Percentiles rank a stretch among this genome's conserved stretches.
phyloP scores from a whole-genome alignment of 2,329 filamentous ascomycete species.

The Nakataea oryzae region DNA sequence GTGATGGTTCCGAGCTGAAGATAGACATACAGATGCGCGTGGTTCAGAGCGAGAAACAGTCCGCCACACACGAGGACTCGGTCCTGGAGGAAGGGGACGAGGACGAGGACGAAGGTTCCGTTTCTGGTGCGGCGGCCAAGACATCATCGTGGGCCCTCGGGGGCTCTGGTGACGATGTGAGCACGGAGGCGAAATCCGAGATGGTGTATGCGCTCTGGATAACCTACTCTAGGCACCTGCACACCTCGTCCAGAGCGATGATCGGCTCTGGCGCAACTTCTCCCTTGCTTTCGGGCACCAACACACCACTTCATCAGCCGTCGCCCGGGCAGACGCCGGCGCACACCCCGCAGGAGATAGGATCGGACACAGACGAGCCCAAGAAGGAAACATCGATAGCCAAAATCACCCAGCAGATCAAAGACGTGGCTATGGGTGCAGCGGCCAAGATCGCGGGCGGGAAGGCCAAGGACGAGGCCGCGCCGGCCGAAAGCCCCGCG shows the following conservation, averaged over 20 bases:
- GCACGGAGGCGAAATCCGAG: constrained; percentile 47
- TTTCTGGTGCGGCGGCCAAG: constrained; percentile 16
- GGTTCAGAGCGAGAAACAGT: constrained; percentile 73
- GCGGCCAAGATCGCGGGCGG: constrained; percentile 39
- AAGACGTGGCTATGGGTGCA: constrained; percentile 43
- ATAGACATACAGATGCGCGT: constrained; percentile 96
- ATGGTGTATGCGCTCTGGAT: constrained; percentile 95
- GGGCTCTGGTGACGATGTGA: constrained; percentile 27
- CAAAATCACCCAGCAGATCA: constrained; percentile 44
- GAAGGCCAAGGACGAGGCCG: constrained; percentile 18
- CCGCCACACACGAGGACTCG: constrained; percentile 48
- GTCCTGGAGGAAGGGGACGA: constrained; percentile 49
- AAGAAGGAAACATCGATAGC: constrained; percentile 31
- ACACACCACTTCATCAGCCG: constrained; percentile 68
- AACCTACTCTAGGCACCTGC: constrained; percentile 88
- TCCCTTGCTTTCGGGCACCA: constrained; percentile 49
- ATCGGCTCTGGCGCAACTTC: constrained; percentile 47
- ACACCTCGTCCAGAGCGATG: constrained; percentile 42
- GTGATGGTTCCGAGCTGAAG: constrained; percentile 84
- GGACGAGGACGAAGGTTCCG: constrained; percentile 16
- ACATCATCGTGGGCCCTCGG: constrained; percentile 25
- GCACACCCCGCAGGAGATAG: constrained; percentile 45
- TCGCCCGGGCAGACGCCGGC: constrained; percentile 62
- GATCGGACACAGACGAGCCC: constrained; percentile 40
- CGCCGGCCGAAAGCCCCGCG: constrained; percentile 19